Evolutionary conservation across 495 filamentous ascomycete genomes (phyloP), one percentile per base, ranked within the genome.

Genomic region (Daldinia caldariorum): DNA sequence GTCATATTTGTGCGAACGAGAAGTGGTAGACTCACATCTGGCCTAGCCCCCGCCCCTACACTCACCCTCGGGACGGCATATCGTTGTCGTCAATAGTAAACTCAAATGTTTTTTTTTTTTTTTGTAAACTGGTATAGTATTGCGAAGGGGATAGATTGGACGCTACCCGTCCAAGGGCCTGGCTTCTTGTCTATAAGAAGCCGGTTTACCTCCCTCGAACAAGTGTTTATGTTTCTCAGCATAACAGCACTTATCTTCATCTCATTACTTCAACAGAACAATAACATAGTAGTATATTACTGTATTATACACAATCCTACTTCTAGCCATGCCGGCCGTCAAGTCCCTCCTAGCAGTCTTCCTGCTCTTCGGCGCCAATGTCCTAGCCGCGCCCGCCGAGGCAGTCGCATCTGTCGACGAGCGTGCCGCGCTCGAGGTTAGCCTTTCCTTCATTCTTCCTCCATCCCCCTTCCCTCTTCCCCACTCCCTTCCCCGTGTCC

Each of bases 331-430:
- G 75, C 72, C 73, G 50, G 31, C 75, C 29, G 55, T 62, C 22
- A 73, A 75, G 14, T 69, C 75, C 13, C 58, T 77, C 22, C 50
- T 77, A 26, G 75, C 75, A 35, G 72, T 60, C 14, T 63, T 63
- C 41, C 70, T 77, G 58, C 56, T 75, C 61, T 41, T 71, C 56
- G 64, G 64, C 18, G 50, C 75, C 13, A 50, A 56, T 32, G 67
- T 67, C 38, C 49, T 77, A 18, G 72, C 75, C 2, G 68, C 70
- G 0, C 74, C 74, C 5, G 20, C 63, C 3, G 60, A 60, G 10
- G 54, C 53, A 20, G 58, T 63, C 2, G 41, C 31, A 4, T 31
- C 69, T 6, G 22, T 62, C 0, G 26, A 37, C 6, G 58, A 62
- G 45, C 58, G 58, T n/a, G 14, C 20, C 5, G 16, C 69, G 1